Base-by-base conservation (phyloP, 2,329 filamentous ascomycete genomes). In the Zopfia rhizophila region DNA sequence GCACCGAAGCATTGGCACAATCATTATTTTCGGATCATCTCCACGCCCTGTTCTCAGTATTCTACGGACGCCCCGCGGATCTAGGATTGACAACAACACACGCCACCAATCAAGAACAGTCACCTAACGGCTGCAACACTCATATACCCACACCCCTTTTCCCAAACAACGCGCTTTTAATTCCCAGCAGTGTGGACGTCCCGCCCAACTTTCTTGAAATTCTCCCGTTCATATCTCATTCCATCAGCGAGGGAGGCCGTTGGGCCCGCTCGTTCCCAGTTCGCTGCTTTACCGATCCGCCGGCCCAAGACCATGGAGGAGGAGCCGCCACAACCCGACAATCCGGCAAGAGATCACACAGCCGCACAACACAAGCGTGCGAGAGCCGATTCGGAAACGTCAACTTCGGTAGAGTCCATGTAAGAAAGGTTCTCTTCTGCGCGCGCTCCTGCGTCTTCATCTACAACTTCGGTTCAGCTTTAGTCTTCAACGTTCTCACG, bases 291-390 rank as follows among this genome's bases (percentile, higher is more conserved):
- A 43, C 55, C 46, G 48, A 52, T 52, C 51, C 51, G 44, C 55
- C 47, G 55, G 58, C 66, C 66, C 66, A 63, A 52, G 45, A 55
- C 66, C 66, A 71, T 70, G 68, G 66, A 67, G 38, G 55, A 60
- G 65, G 61, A 38, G n/a, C 63, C 60, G 67, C 66, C 68, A 68
- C 65, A 51, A 65, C 65, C 68, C 67, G 66, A 64, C 51, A 57
- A 58, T 52, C 52, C 52, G 66, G 67, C 58, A 58, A 60, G 54
- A 57, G 57, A 65, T 68, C 61, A 61, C 60, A 69, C 62, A 58
- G 57, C 55, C 57, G 55, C 59, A 60, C 59, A 55, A 57, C 58
- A 59, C 53, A 70, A 68, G 60, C 68, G 66, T 42, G 47, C 49
- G 28, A 60, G 66, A 53, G 50, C 62, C 53, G 54, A 62, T 53